Percentiles rank a stretch among this genome's conserved stretches.
These are phyloP conservation scores for Tricholoma furcatifolium DNA, from an alignment of 768 basidiomycete species.

Conservation along the genomic window DNA sequence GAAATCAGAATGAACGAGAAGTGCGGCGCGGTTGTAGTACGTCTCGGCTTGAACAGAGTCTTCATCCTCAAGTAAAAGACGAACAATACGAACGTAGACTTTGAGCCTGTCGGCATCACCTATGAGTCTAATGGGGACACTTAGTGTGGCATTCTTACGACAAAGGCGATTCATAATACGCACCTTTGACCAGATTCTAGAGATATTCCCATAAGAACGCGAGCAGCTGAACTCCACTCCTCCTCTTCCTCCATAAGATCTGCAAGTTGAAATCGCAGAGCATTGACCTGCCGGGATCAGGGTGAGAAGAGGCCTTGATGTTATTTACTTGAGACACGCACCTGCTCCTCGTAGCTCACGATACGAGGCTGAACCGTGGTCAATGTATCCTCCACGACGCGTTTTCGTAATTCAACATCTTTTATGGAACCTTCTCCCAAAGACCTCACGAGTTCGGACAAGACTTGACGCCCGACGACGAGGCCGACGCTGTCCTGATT, in stretches of 20 bases:
- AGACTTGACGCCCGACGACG: constrained; percentile 85
- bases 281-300: constrained; percentile 58
- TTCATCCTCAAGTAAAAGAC: constrained; percentile 92
- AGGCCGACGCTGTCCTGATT: constrained; percentile 80
- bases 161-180: constrained; percentile 19
- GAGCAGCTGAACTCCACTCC: constrained; percentile 92
- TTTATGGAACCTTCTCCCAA: constrained; percentile 57
- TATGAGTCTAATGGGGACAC: constrained; percentile 44
- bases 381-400: constrained; percentile 75
- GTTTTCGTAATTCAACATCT: constrained; percentile 59
- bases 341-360: constrained; percentile 96
- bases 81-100: constrained; percentile 91
- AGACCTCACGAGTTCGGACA: constrained; percentile 78
- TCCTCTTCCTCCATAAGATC: constrained; percentile 87
- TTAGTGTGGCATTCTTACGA: constrained; percentile 1
- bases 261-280: constrained; percentile 85
- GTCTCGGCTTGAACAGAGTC: constrained; percentile 98
- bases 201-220: constrained; percentile 88
- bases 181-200: constrained; percentile 88
- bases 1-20: constrained; percentile 73
- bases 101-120: constrained; percentile 85
- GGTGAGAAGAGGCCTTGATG: neutral
- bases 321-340: constrained; percentile 32
- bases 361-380: constrained; percentile 70
- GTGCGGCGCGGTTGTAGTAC: constrained; percentile 94